Evolutionary conservation across 176 grass and related monocot species (phyloP).

Genomic region (Carex pumila): DNA sequence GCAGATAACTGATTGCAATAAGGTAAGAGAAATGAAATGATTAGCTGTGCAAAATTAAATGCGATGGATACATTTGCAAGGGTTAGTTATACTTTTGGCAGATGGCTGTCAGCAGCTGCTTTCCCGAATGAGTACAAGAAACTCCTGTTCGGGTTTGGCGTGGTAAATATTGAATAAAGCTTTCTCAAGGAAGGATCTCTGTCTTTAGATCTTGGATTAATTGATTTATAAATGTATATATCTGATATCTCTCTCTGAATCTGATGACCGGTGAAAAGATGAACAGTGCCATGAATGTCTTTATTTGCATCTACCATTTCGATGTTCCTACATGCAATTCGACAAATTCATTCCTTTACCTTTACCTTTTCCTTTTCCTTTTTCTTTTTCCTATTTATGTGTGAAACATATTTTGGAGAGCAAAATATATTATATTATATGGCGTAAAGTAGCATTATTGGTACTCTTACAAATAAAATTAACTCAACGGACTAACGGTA

Average conservation of each 20-base stretch:
- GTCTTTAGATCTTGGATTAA: too few species aligned
- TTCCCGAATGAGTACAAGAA: background rate
- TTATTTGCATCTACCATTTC: background rate
- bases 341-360: background rate
- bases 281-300: background rate
- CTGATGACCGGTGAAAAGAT: background rate
- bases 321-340: background rate
- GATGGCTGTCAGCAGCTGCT: background rate
- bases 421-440: background rate
- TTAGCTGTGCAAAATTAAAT: constrained; percentile 4
- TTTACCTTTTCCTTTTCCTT: background rate
- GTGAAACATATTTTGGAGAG: background rate
- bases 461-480: too few species aligned
- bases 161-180: background rate
- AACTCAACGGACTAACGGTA: too few species aligned
- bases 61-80: background rate
- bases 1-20: background rate
- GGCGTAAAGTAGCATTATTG: too few species aligned
- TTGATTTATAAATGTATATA: too few species aligned
- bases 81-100: background rate
- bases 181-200: too few species aligned
- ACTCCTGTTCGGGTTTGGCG: background rate
- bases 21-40: background rate
- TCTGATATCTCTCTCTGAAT: too few species aligned
- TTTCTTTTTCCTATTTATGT: background rate